A percentile compares a stretch with the other conserved stretches of the same genome.
These are phyloP conservation scores for Pleurotus giganteus DNA, from an alignment of 768 basidiomycete species.

Conservation along the genomic window DNA sequence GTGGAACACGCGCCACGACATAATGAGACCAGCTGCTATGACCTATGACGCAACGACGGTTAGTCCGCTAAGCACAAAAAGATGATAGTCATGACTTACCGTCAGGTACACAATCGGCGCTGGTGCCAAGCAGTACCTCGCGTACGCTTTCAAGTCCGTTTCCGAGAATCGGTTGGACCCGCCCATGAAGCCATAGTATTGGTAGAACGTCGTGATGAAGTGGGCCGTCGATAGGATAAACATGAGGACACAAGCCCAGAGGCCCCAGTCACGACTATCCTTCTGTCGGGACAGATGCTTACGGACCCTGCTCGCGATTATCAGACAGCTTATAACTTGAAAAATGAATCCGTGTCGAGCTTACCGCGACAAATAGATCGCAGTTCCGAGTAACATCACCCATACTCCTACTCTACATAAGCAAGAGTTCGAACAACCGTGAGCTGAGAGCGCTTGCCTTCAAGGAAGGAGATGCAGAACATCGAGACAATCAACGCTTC, in stretches of 20 bases:
- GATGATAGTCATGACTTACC: not conserved
- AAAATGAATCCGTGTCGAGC: not conserved
- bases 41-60: not conserved
- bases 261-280: not conserved
- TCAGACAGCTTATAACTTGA: not conserved
- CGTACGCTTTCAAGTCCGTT: not conserved
- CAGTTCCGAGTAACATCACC: constrained; percentile 6
- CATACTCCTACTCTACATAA: not conserved
- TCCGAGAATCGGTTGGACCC: not conserved
- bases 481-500: constrained; percentile 9
- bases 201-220: constrained; percentile 5
- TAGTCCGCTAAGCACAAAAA: not conserved
- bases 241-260: not conserved
- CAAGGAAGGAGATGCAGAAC: constrained; percentile 4
- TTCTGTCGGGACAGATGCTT: not conserved
- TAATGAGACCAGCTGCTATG: not conserved
- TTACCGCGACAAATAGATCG: not conserved
- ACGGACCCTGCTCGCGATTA: not conserved
- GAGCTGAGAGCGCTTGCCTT: not conserved
- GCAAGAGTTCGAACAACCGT: not conserved
- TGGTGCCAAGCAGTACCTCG: not conserved
- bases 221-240: not conserved
- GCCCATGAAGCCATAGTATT: not conserved
- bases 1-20: not conserved
- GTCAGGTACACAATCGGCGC: not conserved